These are phyloP conservation scores for Uronychia binucleata DNA, from an alignment of 73 alveolate genomes.

Conservation along the genomic window DNA sequence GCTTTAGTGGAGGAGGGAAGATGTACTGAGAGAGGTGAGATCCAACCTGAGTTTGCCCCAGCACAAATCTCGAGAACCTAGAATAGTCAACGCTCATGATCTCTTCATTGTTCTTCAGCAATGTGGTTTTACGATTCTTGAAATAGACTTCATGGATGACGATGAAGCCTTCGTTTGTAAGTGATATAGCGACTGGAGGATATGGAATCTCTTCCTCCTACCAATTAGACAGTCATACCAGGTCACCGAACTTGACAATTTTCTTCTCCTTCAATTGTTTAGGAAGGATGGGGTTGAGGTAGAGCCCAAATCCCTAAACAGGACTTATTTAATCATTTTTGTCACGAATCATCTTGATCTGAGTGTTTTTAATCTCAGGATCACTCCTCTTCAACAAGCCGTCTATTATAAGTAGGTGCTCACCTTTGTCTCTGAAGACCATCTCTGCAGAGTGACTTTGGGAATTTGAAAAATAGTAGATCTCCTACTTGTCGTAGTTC, in stretches of 20 bases:
- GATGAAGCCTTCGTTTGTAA: background rate
- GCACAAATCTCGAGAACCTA: background rate
- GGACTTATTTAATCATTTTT: background rate
- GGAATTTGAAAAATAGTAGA: background rate
- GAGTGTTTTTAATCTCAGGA: background rate
- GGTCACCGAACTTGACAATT: background rate
- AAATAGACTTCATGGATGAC: background rate
- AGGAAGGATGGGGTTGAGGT: background rate
- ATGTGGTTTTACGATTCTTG: background rate
- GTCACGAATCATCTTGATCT: background rate
- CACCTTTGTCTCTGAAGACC: background rate
- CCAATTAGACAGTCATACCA: background rate
- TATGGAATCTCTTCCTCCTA: background rate
- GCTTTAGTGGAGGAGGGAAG: no score
- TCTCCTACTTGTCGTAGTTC: background rate
- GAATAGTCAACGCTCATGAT: background rate
- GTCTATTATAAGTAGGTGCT: background rate
- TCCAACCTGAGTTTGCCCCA: no score
- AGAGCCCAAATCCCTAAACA: background rate
- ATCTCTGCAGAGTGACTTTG: background rate
- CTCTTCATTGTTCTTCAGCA: background rate
- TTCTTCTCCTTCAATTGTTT: background rate
- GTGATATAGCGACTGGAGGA: background rate
- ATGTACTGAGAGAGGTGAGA: no score
- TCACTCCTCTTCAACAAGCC: background rate